Base-by-base conservation (phyloP, 176 grass and related monocot species). In the Musa schizocarpa region DNA sequence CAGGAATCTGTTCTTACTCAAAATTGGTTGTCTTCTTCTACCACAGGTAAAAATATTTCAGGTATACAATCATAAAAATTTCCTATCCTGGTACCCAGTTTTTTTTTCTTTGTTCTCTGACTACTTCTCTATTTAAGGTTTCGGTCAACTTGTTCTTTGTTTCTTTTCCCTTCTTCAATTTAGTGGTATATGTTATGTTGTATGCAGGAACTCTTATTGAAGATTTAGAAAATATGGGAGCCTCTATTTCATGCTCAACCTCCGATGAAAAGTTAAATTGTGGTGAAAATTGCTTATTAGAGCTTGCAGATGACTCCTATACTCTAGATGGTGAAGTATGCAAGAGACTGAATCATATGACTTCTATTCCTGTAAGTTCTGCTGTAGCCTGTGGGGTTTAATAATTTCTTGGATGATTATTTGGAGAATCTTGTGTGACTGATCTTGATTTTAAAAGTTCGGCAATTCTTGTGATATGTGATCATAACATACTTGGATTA, bases 301-400 rank as follows among this genome's bases (percentile, higher is more conserved):
- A 93, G 58, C 24, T 87, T 13, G 68, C 87, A 2, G 86, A 86
- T 6, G 83, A 88, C 48, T 88, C 76, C 71, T 86, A 84, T 25
- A 56, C 26, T 29, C 63, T 98, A 0, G 90, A 93, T 24, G 86
- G 86, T 19, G 84, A 93, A 86, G 90, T 98, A 57, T 90, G 86
- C 52, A 89, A 93, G 70, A 85, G 90, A 76, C 77, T 98, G 69
- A 89, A 87, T 53, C 77, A 78, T 67, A 93, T 98, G 94, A 65
- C 86, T 63, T 68, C 94, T 73, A 77, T 86, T 78, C 94, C 88
- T 85, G 90, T 98, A 87, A 90, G 83, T 86, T 54, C 52, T 70
- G 27, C 11, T 29, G 10, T 63, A 80, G 16, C 13, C 24, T 0
- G 26, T 62, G 21, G 53, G 55, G 29, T 63, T 80, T 63, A 17